Evolutionary conservation across 176 grass and related monocot species (phyloP), one percentile per base, ranked within the genome.

Genomic region (Juncus inflexus): DNA sequence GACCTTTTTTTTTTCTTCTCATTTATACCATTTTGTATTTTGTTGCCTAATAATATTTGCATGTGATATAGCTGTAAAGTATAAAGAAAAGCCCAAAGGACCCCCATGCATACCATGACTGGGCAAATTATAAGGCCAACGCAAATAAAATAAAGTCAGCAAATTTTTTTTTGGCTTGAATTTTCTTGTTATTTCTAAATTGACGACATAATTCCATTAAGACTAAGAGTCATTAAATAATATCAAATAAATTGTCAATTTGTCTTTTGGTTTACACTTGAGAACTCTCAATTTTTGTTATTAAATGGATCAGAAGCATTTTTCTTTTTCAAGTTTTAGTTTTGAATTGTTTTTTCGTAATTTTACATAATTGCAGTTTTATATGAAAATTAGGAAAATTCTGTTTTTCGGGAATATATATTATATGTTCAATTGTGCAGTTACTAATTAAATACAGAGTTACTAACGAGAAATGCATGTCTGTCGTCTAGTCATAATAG

Each of bases 11-110:
- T 11, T 42, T 45, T 11, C 42, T 43, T 71, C 57, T 55, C 53
- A 45, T 43, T 71, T 71, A 59, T 28, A 58, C 67, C 52, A 42
- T 42, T 51, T 56, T 8, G 38, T 58, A 42, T 58, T 52, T 67
- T 54, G 41, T 70, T 51, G 37, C 15, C 52, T 53, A 70, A 57
- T 40, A 58, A 55, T 58, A 58, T 70, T 45, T 59, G 39, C 35
- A 71, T 71, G 67, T 71, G 53, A 71, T 58, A 47, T 35, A 71
- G 53, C 67, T 71, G 53, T 71, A 57, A 71, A 71, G 42, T 59
- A 42, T 59, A 57, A 57, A 58, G 57, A n/a, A 59, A 58, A 45
- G 54, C 52, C n/a, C 9, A 58, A 68, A 57, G 38, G 47, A n/a
- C n/a, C 4, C 63, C 42, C 67, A 70, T 54, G 66, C 5, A 70